Conservation (phyloP, 805 yeast genomes). For the Yarrowia phangngaensis region DNA sequence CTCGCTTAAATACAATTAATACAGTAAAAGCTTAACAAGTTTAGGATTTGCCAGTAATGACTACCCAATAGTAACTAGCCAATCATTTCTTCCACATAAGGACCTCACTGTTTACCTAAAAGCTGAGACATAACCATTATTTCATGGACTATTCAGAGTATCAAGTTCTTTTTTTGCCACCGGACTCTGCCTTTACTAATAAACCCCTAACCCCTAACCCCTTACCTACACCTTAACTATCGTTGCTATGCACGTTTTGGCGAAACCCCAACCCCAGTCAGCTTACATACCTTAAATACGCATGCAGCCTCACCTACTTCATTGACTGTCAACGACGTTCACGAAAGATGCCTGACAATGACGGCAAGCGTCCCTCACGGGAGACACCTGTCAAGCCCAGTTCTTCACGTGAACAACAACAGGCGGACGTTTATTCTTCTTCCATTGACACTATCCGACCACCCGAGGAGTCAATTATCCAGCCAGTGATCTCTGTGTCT, state of each 20-base stretch:
- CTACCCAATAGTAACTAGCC: no score
- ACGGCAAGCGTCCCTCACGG: no score
- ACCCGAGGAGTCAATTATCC: not conserved
- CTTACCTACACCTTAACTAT: not conserved
- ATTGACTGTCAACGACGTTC: not conserved
- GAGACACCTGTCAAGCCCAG: not conserved
- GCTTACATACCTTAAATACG: constrained; percentile 2
- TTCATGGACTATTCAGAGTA: no score
- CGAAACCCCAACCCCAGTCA: constrained; percentile 3
- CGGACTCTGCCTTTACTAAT: no score
- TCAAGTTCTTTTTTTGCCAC: no score
- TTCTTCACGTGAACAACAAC: not conserved
- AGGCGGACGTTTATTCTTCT: constrained; percentile 21
- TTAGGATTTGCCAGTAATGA: no score
- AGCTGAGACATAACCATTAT: no score
- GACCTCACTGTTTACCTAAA: not conserved
- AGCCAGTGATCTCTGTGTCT: not conserved
- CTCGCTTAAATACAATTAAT: no score
- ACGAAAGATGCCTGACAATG: no score
- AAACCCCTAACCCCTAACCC: not conserved
- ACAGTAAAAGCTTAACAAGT: no score
- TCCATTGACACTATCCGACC: constrained; percentile 17
- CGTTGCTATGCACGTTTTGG: no score
- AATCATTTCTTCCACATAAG: not conserved
- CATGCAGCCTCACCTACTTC: constrained; percentile 9